Base-by-base conservation (phyloP, 306 rosid species). In the Potentilla sterilis region DNA sequence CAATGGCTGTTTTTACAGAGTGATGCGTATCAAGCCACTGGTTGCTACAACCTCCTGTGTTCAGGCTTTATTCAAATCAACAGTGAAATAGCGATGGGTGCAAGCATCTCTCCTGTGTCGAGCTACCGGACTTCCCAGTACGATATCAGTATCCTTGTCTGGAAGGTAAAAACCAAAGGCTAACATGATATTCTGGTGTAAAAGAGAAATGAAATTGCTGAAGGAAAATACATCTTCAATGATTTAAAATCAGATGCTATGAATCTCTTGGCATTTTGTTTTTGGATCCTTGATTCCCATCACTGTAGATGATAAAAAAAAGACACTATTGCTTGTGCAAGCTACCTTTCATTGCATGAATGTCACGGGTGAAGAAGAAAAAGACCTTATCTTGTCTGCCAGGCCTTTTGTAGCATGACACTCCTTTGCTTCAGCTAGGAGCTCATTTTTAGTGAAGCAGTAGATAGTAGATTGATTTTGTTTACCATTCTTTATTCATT, bases 11-110 rank as follows among this genome's bases (percentile, higher is more conserved):
- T 64, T 58, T 77, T 72, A 46, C 86, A 96, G 99, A 96, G 98
- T 71, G 99, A 96, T 86, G 99, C 99, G 78, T 96, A 96, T 80
- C 99, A 96, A 89, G 99, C 99, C 55, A 96, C 99, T 1, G 99
- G 99, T 35, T 96, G 99, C 91, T 96, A 96, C 92, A 96, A 96
- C 84, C 99, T 96, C 69, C 96, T 96, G 32, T 96, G 99, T 89
- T 96, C 99, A 0, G 99, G 99, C 67, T 96, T 96, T 67, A 90
- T 96, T 84, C 99, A 96, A 70, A 88, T 96, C 74, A 96, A 89
- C 78, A 90, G 89, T 47, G 83, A 88, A 35, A 90, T 96, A 64
- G 97, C 99, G 47, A 92, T 96, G 99, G 99, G 99, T 34, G 99
- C 99, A 37, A 92, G 97, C 88, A 96, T 96, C 73, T 78, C 97